Conservation (phyloP, 2,329 filamentous ascomycete species). For the Cladosporium sp. region DNA sequence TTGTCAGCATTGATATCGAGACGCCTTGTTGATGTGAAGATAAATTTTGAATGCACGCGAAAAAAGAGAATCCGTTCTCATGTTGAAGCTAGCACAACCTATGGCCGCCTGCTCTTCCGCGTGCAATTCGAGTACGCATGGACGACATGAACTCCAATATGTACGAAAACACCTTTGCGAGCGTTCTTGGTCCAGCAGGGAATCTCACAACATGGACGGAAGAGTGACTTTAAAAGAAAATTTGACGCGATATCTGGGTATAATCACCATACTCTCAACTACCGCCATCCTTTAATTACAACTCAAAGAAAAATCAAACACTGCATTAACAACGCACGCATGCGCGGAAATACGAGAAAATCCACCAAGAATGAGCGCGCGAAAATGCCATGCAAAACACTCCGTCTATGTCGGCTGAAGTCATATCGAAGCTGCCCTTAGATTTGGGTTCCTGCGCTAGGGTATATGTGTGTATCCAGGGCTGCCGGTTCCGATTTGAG, state of each 20-base stretch:
- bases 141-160: no score
- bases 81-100: no score
- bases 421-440: neutral
- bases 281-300: neutral
- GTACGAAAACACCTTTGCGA: no score
- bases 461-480: neutral
- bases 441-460: neutral
- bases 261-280: slow-evolving; percentile 11
- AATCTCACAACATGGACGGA: no score
- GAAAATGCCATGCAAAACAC: neutral
- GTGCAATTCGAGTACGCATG: no score
- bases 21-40: no score
- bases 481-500: neutral
- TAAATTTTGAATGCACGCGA: no score
- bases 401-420: neutral
- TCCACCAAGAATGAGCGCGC: neutral
- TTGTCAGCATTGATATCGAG: no score
- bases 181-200: no score
- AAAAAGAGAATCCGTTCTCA: no score
- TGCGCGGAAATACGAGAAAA: neutral
- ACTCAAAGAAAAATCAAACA: neutral
- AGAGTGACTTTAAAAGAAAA: neutral
- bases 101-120: no score
- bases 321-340: neutral
- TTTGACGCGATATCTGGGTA: slow-evolving; percentile 7